Evolutionary conservation across 2,329 filamentous ascomycete species (phyloP).

Genomic region (Trichoderma sp.): DNA sequence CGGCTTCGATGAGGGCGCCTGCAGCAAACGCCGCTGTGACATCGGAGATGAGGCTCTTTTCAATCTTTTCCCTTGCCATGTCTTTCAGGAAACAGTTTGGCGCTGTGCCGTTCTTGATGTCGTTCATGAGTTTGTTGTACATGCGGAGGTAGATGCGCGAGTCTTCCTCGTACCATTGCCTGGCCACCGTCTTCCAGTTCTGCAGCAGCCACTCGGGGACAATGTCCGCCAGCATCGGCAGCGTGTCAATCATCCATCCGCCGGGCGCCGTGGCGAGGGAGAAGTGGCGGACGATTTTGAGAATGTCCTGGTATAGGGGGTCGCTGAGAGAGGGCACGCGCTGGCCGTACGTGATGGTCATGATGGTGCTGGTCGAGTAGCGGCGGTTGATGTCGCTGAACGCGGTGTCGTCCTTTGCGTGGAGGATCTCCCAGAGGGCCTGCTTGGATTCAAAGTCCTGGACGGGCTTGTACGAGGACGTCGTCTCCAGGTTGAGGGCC

Average conservation of each 20-base stretch:
- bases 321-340: slow-evolving; percentile 31
- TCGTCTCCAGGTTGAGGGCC: slow-evolving; percentile 28
- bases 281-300: slow-evolving; percentile 30
- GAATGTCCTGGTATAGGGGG: slow-evolving; percentile 31
- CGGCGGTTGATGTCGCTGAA: slow-evolving; percentile 32
- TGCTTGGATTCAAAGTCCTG: slow-evolving; percentile 34
- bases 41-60: slow-evolving; percentile 32
- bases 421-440: slow-evolving; percentile 25
- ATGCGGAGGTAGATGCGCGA: slow-evolving; percentile 31
- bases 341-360: slow-evolving; percentile 32
- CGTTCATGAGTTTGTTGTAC: slow-evolving; percentile 28
- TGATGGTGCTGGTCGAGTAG: slow-evolving; percentile 32
- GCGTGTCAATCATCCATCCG: slow-evolving; percentile 22
- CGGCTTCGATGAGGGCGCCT: slow-evolving; percentile 32
- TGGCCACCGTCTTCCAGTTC: slow-evolving; percentile 23
- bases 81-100: slow-evolving; percentile 32
- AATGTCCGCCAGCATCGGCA: slow-evolving; percentile 23
- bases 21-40: slow-evolving; percentile 27
- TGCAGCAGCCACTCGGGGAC: slow-evolving; percentile 21
- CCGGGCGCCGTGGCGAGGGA: slow-evolving; percentile 21
- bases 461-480: slow-evolving; percentile 29
- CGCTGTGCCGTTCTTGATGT: slow-evolving; percentile 27
- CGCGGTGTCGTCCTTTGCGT: slow-evolving; percentile 12
- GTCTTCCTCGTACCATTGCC: slow-evolving; percentile 31
- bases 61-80: slow-evolving; percentile 27